A percentile compares a stretch with the other conserved stretches of the same genome.
Evolutionary conservation across 352 stramenopile genomes (phyloP).

Genomic region (Pilasporangium apinafurcum): DNA sequence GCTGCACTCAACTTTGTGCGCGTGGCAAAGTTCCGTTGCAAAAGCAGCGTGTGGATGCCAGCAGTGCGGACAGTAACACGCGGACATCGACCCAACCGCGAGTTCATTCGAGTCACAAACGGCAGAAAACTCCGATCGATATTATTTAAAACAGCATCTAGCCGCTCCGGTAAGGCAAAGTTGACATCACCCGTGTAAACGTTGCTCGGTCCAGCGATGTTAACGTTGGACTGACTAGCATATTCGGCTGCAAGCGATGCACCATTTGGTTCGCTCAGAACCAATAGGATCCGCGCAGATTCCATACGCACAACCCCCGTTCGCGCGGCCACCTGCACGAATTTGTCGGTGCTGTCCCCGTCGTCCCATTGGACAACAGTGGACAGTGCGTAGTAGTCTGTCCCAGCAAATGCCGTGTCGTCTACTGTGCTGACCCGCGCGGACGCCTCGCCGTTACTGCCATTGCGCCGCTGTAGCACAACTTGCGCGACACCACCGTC

Average conservation of each 20-base stretch:
- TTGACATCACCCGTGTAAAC: conserved; percentile 37
- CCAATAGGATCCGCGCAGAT: conserved; percentile 25
- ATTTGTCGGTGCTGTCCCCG: conserved; percentile 38
- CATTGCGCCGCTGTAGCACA: conserved; percentile 46
- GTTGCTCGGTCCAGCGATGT: conserved; percentile 33
- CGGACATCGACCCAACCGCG: conserved; percentile 38
- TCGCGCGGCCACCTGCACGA: conserved; percentile 38
- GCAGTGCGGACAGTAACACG: conserved; percentile 22
- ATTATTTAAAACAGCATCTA: conserved; percentile 22
- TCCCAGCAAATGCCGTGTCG: conserved; percentile 25
- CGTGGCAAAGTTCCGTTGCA: conserved; percentile 46
- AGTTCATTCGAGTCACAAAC: conserved; percentile 45
- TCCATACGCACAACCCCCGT: conserved; percentile 19
- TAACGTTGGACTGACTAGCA: conserved; percentile 28
- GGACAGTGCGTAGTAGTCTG: conserved; percentile 46
- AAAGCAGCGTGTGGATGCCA: conserved; percentile 27
- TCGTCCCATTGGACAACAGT: conserved; percentile 36
- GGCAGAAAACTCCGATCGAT: conserved; percentile 42
- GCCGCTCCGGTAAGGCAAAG: conserved; percentile 28
- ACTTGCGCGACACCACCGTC: conserved; percentile 43
- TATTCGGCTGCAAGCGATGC: conserved; percentile 14
- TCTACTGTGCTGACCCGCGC: conserved; percentile 39
- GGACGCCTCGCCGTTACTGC: conserved; percentile 34
- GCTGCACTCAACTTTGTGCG: conserved; percentile 16
- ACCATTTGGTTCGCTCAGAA: conserved; percentile 19